Evolutionary conservation across 78 protist species (phyloP), one percentile per base, ranked within the genome.

Genomic region (Dictyostelium firmibasis): DNA sequence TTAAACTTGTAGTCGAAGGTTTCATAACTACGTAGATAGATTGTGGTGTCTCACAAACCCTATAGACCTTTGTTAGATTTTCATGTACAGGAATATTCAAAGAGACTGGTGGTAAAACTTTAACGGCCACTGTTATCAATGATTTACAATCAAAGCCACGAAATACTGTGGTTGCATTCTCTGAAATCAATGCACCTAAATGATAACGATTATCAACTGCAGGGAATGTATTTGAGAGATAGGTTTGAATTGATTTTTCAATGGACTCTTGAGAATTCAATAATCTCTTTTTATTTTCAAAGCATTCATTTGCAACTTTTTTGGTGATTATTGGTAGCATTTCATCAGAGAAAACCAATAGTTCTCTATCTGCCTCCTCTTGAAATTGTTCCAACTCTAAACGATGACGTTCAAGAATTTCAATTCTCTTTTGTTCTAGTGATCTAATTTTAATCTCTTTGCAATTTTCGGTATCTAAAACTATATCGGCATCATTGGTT

Each of bases 21-120:
- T 89, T 87, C 87, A 81, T 64, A 35, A 89, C 38, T 18, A 89
- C 86, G 27, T 89, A 81, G 76, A 75, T 62, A 43, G 94, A 81
- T 69, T 89, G 86, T 14, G 29, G 76, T n/a, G 38, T 89, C 7
- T 81, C 29, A 9, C 35, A 16, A 38, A 75, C 74, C 6, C 41
- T 36, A 7, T 35, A 53, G 14, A 89, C 75, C 1, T 69, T 47
- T 4, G 83, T 81, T 3, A 89, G 6, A 35, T 47, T 20, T 16
- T 53, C 47, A 23, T 89, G 94, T 11, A 60, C 2, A 5, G 67
- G 50, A 36, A 72, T 23, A 27, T 60, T 47, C 1, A 86, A 44
- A 8, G 16, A 3, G 1, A 89, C 53, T 1, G 94, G 94, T 79
- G 94, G 94, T 50, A 89, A 27, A 35, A 81, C 44, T 43, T 89